These are phyloP conservation scores for Noccaea bulbosa DNA, from an alignment of 345 rosid genomes.

Conservation along the genomic window DNA sequence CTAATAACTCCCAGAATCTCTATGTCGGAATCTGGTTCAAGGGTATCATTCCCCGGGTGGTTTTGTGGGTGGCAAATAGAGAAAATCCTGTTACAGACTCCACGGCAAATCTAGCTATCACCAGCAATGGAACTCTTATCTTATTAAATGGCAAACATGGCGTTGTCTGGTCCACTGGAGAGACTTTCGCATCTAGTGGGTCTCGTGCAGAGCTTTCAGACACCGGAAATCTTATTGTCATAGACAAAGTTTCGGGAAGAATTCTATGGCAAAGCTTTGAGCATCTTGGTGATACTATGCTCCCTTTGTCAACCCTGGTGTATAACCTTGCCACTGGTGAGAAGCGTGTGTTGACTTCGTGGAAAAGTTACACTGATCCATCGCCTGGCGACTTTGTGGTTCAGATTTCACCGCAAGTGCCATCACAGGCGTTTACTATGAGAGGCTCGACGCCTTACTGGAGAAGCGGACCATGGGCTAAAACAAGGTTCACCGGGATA, in stretches of 20 bases:
- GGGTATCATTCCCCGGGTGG: slow-evolving; percentile 15
- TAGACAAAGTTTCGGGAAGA: slow-evolving; percentile 33
- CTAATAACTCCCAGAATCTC: slow-evolving; percentile 11
- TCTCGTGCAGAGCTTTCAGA: slow-evolving; percentile 56
- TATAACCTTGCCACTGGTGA: slow-evolving; percentile 17
- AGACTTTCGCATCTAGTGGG: neutral
- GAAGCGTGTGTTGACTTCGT: slow-evolving; percentile 40
- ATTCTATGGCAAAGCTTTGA: slow-evolving; percentile 43
- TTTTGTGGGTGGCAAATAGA: slow-evolving; percentile 58
- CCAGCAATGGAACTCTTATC: slow-evolving; percentile 36
- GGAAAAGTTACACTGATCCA: slow-evolving; percentile 47
- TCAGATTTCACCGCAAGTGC: slow-evolving; percentile 28
- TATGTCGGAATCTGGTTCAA: slow-evolving; percentile 55
- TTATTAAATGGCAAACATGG: slow-evolving; percentile 17
- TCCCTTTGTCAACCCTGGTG: slow-evolving; percentile 32
- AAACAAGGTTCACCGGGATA: slow-evolving; percentile 34
- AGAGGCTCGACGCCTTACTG: slow-evolving; percentile 25
- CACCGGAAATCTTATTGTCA: slow-evolving; percentile 62
- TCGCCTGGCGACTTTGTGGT: slow-evolving; percentile 42
- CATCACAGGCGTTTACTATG: slow-evolving; percentile 37
- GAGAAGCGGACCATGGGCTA: slow-evolving; percentile 48
- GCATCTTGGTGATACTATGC: slow-evolving; percentile 39
- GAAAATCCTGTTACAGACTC: slow-evolving; percentile 40
- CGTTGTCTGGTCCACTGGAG: slow-evolving; percentile 36
- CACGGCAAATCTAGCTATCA: slow-evolving; percentile 23